Base-by-base conservation (phyloP, 164 flowering plant genomes). In the Sedum album region DNA sequence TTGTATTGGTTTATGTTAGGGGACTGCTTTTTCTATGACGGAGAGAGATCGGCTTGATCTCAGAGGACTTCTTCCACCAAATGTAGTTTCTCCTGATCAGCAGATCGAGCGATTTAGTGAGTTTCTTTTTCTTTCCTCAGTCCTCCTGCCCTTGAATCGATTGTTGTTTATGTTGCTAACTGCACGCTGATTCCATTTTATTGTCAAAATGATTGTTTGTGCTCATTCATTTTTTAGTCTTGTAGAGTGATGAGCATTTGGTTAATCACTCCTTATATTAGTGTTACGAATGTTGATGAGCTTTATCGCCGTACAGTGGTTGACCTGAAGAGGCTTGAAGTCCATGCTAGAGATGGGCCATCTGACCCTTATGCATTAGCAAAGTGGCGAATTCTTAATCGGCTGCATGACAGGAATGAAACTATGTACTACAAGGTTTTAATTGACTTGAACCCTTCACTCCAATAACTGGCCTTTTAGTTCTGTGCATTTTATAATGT, bases 41-140 rank as follows among this genome's bases (percentile, higher is more conserved):
- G 99, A 94, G 72, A 79, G 97, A n/a, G 96, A 94, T 69, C 91
- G 99, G 25, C 96, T 94, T 33, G 94, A 91, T 78, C 94, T 94
- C 66, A 86, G 97, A 14, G 99, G 99, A 21, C 92, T 94, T 74
- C 89, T 94, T 38, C 99, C 99, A 61, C 96, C 99, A 3, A 90
- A 83, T 82, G 94, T 94, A 26, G 87, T 94, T 92, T 73, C 81
- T 61, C 26, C 83, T 31, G 88, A 86, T 18, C 93, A 90, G 73
- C 97, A 94, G 78, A 88, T 91, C 65, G 87, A 90, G 23, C 96
- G 99, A 5, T 94, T 90, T 73, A 90, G 98, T 94, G 77, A 78
- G 91, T 84, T 30, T 44, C 2, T 55, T 25, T 25, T 26, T 2
- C 10, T 25, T 26, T 55, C 31, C n/a, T n/a, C n/a, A n/a, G n/a